phyloP scores from a whole-genome alignment of 78 protist genomes.

The Dictyostelium intermedium region DNA sequence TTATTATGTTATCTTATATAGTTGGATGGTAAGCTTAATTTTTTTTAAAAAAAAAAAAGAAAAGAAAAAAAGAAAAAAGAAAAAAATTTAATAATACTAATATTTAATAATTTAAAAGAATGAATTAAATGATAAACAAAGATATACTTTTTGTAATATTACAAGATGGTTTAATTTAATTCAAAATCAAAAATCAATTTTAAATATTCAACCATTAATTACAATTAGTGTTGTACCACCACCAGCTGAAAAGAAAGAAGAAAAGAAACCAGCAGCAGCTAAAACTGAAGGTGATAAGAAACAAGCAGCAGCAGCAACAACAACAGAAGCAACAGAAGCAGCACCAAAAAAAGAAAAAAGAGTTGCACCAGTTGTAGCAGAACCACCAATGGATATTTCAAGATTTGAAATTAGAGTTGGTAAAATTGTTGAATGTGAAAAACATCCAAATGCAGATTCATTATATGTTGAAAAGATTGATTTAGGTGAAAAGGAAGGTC shows the following conservation, averaged over 20 bases:
- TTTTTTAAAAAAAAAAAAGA: neutral
- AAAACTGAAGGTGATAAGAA: neutral
- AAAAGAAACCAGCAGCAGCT: slow-evolving; percentile 56
- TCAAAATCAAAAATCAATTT: slow-evolving; percentile 34
- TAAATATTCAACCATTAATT: slow-evolving; percentile 33
- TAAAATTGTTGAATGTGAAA: slow-evolving; percentile 75
- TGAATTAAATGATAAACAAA: slow-evolving; percentile 64
- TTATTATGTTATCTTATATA: slow-evolving; percentile 36
- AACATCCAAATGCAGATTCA: slow-evolving; percentile 86
- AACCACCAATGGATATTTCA: slow-evolving; percentile 78
- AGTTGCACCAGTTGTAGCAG: slow-evolving; percentile 37
- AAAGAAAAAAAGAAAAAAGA: neutral
- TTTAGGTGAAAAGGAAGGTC: slow-evolving; percentile 83
- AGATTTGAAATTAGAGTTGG: slow-evolving; percentile 91
- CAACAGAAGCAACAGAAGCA: neutral
- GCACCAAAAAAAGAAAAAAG: slow-evolving; percentile 4
- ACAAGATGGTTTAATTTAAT: slow-evolving; percentile 73
- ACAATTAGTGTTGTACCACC: slow-evolving; percentile 53
- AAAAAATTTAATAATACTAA: neutral
- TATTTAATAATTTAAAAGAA: neutral
- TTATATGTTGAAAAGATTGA: slow-evolving; percentile 92
- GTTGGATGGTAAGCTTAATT: slow-evolving; percentile 32
- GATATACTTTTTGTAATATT: slow-evolving; percentile 64
- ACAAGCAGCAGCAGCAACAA: neutral
- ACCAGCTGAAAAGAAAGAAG: slow-evolving; percentile 64